Evolutionary conservation across 768 basidiomycete genomes (phyloP).

Genomic region (Butyriboletus loyo): DNA sequence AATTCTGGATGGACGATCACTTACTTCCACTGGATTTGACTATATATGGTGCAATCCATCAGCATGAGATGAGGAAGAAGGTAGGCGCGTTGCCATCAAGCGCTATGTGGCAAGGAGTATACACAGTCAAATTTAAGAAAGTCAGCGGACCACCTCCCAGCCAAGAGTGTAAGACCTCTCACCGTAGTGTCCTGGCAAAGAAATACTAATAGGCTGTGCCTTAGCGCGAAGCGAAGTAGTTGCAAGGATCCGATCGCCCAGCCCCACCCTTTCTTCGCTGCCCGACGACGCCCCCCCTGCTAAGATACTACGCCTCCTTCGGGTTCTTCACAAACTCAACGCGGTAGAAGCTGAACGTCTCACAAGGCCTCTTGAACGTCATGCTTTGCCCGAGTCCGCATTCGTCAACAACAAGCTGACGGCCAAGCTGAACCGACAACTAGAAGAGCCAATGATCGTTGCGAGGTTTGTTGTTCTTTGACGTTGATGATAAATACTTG

Average conservation of each 20-base stretch:
- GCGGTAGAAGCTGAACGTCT: constrained; percentile 66
- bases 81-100: constrained; percentile 58
- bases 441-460: constrained; percentile 99
- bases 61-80: constrained; percentile 81
- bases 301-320: constrained; percentile 86
- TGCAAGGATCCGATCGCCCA: constrained; percentile 57
- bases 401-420: constrained; percentile 98
- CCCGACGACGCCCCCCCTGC: constrained; percentile 82
- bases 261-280: constrained; percentile 70
- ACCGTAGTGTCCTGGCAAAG: background rate
- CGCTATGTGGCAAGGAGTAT: constrained; percentile 86
- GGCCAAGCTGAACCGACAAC: constrained; percentile 93
- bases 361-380: constrained; percentile 44
- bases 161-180: constrained; percentile 50
- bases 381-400: constrained; percentile 69
- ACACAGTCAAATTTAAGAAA: constrained; percentile 92
- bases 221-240: constrained; percentile 37
- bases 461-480: constrained; percentile 64
- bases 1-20: constrained; percentile 92
- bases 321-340: constrained; percentile 83
- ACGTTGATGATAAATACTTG: background rate
- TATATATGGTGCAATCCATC: constrained; percentile 94
- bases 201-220: constrained; percentile 16
- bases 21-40: constrained; percentile 83
- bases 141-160: constrained; percentile 74